Base-by-base conservation (phyloP, 306 rosid genomes). In the Pachyrhizus erosus region DNA sequence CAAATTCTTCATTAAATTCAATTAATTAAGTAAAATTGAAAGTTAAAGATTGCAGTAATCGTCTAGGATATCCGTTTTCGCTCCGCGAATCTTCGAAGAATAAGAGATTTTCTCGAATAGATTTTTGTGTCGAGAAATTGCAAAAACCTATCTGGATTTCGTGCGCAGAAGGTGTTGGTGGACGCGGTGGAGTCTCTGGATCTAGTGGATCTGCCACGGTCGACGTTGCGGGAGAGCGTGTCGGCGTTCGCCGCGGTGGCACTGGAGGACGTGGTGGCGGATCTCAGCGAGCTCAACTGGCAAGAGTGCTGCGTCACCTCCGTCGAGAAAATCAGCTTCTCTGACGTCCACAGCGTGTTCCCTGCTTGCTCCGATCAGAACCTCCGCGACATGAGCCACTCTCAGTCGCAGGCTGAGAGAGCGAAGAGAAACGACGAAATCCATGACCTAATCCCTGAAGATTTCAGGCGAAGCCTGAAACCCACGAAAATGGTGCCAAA, bases 221-320 rank as follows among this genome's bases (percentile, higher is more conserved):
- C 98, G 0, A 91, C 98, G 1, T 91, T 93, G 66, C 11, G 43
- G 37, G 82, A 88, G 58, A 81, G 29, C 70, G 55, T 91, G 65
- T 88, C 94, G 1, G 86, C 89, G 20, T 55, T 79, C 9, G 90
- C 80, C 1, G 54, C 55, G 5, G 73, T 83, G 49, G 26, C 89
- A 7, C 24, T 90, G 18, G 92, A 92, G 62, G 94, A 87, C 15
- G 87, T 73, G 14, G 68, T 86, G 61, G 73, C 80, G 0, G 98
- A 94, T 83, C 97, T 94, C 64, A 18, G 46, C 29, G 82, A 83
- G 52, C 91, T 94, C 27, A 77, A 86, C 34, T 94, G 97, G 97
- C 92, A 89, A 29, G 98, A 94, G 82, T 94, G 98, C 84, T 88
- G 93, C 84, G 89, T 91, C 26, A 90, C 96, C 14, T 91, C 96